Evolutionary conservation across 2,329 filamentous ascomycete species (phyloP).

Genomic region (Aspergillus fumigatus): DNA sequence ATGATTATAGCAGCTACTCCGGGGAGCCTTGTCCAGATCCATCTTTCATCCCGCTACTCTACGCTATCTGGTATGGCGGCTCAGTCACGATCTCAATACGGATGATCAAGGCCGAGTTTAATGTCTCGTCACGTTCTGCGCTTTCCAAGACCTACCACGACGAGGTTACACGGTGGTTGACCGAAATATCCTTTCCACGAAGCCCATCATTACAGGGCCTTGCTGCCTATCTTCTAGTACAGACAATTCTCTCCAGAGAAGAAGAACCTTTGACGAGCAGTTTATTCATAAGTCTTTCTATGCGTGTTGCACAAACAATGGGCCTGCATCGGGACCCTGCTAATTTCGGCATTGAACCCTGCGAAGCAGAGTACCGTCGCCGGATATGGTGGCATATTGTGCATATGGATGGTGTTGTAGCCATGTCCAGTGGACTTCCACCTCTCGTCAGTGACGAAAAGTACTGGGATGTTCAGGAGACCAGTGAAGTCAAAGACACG

Average conservation of each 20-base stretch:
- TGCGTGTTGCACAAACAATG: conserved; percentile 47
- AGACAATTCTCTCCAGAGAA: conserved; percentile 44
- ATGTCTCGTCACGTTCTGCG: conserved; percentile 29
- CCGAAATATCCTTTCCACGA: conserved; percentile 42
- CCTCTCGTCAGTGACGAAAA: conserved; percentile 45
- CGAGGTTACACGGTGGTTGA: conserved; percentile 41
- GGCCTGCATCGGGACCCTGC: conserved; percentile 47
- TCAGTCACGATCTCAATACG: conserved; percentile 42
- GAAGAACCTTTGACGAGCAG: conserved; percentile 47
- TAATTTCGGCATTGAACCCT: conserved; percentile 42
- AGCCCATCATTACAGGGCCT: conserved; percentile 44
- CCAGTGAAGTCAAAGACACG: conserved; percentile 46
- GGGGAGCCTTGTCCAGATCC: conserved; percentile 36
- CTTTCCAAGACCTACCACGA: conserved; percentile 39
- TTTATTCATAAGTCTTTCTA: conserved; percentile 44
- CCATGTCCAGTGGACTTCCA: conserved; percentile 46
- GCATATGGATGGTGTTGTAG: conserved; percentile 46
- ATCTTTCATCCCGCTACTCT: conserved; percentile 42
- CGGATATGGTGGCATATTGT: conserved; percentile 49
- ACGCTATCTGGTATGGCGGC: conserved; percentile 47
- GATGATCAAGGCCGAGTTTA: conserved; percentile 39
- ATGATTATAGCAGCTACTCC: conserved; percentile 34
- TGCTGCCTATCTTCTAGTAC: conserved; percentile 45
- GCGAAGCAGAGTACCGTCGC: conserved; percentile 43
- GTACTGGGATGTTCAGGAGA: conserved; percentile 45